These are phyloP conservation scores for Samsoniella hepiali DNA, from an alignment of 2,329 filamentous ascomycete genomes.

Conservation along the genomic window DNA sequence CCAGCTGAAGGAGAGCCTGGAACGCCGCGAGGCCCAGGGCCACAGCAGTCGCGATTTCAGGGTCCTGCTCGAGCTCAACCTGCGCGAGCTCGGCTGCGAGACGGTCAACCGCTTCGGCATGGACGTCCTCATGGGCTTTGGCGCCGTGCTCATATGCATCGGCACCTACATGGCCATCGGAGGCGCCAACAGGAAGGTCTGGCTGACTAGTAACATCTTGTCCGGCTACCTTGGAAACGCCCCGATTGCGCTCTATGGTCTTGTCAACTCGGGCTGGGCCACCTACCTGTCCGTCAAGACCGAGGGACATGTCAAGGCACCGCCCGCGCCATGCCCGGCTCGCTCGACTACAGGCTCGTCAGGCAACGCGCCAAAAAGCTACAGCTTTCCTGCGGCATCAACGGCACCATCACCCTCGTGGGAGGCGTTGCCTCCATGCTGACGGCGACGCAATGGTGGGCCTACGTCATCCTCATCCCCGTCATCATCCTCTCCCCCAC, in stretches of 20 bases:
- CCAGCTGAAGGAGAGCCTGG: slow-evolving; percentile 28
- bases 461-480: slow-evolving; percentile 49
- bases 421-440: slow-evolving; percentile 49
- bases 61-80: slow-evolving; percentile 42
- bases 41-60: slow-evolving; percentile 28
- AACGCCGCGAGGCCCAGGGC: slow-evolving; percentile 8
- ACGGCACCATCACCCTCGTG: slow-evolving; percentile 44
- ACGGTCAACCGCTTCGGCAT: slow-evolving; percentile 48
- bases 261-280: slow-evolving; percentile 49
- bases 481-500: slow-evolving; percentile 45
- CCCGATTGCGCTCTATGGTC: slow-evolving; percentile 46
- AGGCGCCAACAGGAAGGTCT: slow-evolving; percentile 43
- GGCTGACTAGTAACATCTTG: slow-evolving; percentile 47
- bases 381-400: slow-evolving; percentile 42
- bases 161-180: slow-evolving; percentile 54
- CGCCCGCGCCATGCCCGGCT: slow-evolving; percentile 26
- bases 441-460: slow-evolving; percentile 50
- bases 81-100: slow-evolving; percentile 50
- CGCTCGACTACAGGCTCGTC: slow-evolving; percentile 30
- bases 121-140: slow-evolving; percentile 49
- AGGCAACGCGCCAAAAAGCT: slow-evolving; percentile 38
- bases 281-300: slow-evolving; percentile 41
- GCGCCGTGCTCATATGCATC: slow-evolving; percentile 46
- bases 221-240: slow-evolving; percentile 55
- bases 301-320: slow-evolving; percentile 35